Evolutionary conservation across 2,329 filamentous ascomycete species (phyloP).

Genomic region (Stachybotrys chlorohalonatus): DNA sequence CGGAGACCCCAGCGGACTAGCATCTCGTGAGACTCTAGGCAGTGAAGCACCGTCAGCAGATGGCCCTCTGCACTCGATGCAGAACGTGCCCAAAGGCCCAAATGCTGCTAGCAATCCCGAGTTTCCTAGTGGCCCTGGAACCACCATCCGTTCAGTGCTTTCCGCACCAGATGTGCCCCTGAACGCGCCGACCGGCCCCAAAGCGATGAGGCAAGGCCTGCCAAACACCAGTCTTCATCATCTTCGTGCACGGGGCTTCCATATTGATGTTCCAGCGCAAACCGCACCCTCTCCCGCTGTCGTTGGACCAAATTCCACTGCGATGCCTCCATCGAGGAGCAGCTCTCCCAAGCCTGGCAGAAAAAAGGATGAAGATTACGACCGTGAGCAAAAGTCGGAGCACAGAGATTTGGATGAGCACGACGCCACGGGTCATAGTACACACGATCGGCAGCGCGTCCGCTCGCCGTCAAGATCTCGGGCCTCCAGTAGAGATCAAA

Average conservation of each 20-base stretch:
- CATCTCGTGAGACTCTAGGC: conserved; percentile 21
- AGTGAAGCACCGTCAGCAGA: conserved; percentile 12
- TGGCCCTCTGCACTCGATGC: conserved; percentile 5
- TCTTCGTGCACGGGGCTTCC: conserved; percentile 44
- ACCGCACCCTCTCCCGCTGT: background rate
- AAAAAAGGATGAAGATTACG: conserved; percentile 23
- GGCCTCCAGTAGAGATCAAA: conserved; percentile 15
- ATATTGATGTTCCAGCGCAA: conserved; percentile 25
- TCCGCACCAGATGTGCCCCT: conserved; percentile 37
- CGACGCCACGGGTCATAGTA: conserved; percentile 24
- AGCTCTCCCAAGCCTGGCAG: conserved; percentile 32
- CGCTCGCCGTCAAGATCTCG: conserved; percentile 7
- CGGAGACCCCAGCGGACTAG: conserved; percentile 8
- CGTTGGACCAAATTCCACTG: conserved; percentile 6
- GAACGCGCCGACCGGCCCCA: conserved; percentile 83
- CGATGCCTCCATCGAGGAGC: conserved; percentile 32
- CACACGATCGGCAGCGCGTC: background rate
- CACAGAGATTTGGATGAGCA: conserved; percentile 16
- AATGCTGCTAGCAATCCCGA: conserved; percentile 7
- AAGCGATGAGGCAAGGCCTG: conserved; percentile 85
- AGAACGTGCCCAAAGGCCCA: conserved; percentile 9
- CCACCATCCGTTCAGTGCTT: conserved; percentile 20
- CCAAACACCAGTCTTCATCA: conserved; percentile 72
- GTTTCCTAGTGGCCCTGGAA: conserved; percentile 12
- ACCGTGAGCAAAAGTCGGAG: conserved; percentile 19